Percentiles rank a stretch among this genome's conserved stretches.
These are phyloP conservation scores for Paramyrothecium roridum DNA, from an alignment of 2,329 filamentous ascomycete species.

Conservation along the genomic window DNA sequence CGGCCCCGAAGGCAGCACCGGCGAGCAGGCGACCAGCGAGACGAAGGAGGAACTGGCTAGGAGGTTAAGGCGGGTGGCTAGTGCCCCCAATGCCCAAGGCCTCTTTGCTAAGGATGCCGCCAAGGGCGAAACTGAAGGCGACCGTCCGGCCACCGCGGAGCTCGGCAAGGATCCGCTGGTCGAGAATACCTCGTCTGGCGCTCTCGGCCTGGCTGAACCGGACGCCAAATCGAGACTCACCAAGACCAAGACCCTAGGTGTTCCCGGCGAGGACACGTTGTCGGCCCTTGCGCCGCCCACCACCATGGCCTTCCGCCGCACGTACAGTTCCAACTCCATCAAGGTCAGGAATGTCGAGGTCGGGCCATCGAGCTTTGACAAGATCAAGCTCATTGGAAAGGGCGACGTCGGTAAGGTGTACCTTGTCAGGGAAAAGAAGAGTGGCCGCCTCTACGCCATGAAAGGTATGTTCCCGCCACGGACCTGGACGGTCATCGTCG, in stretches of 20 bases:
- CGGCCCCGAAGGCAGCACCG: conserved; percentile 60
- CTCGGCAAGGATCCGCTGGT: conserved; percentile 76
- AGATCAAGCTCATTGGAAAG: conserved; percentile 99
- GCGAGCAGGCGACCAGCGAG: conserved; percentile 67
- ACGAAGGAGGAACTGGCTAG: conserved; percentile 93
- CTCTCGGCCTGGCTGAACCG: conserved; percentile 32
- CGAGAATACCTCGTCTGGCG: conserved; percentile 42
- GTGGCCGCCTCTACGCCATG: conserved; percentile 92
- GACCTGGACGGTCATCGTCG: background rate
- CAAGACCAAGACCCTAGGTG: conserved; percentile 30
- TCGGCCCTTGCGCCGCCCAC: conserved; percentile 64
- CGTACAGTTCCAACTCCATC: conserved; percentile 98
- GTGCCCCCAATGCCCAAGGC: conserved; percentile 94
- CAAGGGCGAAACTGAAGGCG: conserved; percentile 43
- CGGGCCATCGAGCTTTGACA: conserved; percentile 92
- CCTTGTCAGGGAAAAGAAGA: conserved; percentile 96
- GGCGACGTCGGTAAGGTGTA: conserved; percentile 99
- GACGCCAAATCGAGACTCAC: conserved; percentile 18
- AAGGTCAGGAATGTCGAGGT: conserved; percentile 98
- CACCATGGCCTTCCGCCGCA: conserved; percentile 79
- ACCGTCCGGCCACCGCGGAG: conserved; percentile 80
- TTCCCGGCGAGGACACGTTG: conserved; percentile 48
- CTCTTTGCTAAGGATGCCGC: conserved; percentile 60
- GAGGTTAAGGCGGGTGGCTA: conserved; percentile 90
- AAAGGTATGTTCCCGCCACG: conserved; percentile 64